phyloP scores from a whole-genome alignment of 2,329 filamentous ascomycete genomes.

The Madurella mycetomatis region DNA sequence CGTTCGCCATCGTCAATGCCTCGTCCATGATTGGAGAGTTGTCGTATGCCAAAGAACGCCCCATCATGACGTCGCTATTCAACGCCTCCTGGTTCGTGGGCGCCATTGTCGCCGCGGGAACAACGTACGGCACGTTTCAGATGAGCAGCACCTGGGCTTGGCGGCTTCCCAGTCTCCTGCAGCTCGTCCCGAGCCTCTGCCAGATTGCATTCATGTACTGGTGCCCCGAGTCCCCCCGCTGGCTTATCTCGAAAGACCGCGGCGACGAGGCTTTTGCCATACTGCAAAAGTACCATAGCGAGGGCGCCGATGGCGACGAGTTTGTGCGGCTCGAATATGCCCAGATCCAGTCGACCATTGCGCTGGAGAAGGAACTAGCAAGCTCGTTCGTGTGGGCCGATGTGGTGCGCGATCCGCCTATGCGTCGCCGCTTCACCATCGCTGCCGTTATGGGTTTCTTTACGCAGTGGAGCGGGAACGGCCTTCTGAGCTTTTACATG shows the following conservation, averaged over 20 bases:
- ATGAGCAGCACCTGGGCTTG: slow-evolving; percentile 36
- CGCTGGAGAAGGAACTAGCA: slow-evolving; percentile 42
- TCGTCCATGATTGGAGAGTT: slow-evolving; percentile 36
- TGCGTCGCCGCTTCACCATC: slow-evolving; percentile 34
- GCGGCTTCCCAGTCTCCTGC: slow-evolving; percentile 31
- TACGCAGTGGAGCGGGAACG: slow-evolving; percentile 39
- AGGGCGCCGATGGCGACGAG: slow-evolving; percentile 48
- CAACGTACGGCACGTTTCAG: slow-evolving; percentile 32
- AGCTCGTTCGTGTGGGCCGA: slow-evolving; percentile 40
- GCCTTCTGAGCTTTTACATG: slow-evolving; percentile 38
- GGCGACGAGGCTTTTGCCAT: slow-evolving; percentile 51
- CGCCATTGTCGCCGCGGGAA: slow-evolving; percentile 34
- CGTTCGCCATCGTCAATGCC: slow-evolving; percentile 33
- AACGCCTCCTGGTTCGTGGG: slow-evolving; percentile 30
- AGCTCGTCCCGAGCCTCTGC: slow-evolving; percentile 28
- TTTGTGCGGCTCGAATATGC: slow-evolving; percentile 54
- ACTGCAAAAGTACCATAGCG: slow-evolving; percentile 53
- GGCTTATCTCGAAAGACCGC: slow-evolving; percentile 45
- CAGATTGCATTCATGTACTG: slow-evolving; percentile 27
- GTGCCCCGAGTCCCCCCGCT: slow-evolving; percentile 50
- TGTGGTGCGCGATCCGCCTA: slow-evolving; percentile 31
- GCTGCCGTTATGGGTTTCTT: slow-evolving; percentile 37
- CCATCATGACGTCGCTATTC: slow-evolving; percentile 31
- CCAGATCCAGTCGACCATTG: slow-evolving; percentile 50
- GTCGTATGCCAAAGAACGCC: slow-evolving; percentile 31